phyloP scores from a whole-genome alignment of 2,329 filamentous ascomycete species.

The Magnaporthiopsis incrustans region DNA sequence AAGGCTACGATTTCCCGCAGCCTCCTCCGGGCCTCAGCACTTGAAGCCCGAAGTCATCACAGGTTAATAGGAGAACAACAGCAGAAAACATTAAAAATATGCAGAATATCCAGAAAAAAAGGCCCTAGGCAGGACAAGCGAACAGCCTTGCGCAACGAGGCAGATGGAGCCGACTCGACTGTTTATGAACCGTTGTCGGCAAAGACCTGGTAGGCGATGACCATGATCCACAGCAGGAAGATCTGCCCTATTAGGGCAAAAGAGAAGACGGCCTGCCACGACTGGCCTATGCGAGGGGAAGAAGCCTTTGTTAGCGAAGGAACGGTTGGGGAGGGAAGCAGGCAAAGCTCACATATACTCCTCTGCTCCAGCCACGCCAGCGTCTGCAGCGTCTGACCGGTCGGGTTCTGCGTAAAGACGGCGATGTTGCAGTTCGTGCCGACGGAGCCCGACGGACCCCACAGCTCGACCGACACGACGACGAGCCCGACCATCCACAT shows the following conservation, averaged over 20 bases:
- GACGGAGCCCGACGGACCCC: conserved; percentile 51
- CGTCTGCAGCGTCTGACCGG: conserved; percentile 44
- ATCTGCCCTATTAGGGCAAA: conserved; percentile 52
- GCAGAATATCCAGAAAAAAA: neutral
- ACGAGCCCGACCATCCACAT: conserved; percentile 61
- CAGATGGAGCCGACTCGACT: neutral
- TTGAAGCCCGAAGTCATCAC: neutral
- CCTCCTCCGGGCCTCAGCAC: neutral
- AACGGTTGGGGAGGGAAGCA: neutral
- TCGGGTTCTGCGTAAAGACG: conserved; percentile 43
- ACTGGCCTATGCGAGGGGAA: conserved; percentile 35
- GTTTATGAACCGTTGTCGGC: conserved; percentile 18
- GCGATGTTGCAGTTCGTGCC: conserved; percentile 50
- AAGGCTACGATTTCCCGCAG: neutral
- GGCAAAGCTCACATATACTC: conserved; percentile 48
- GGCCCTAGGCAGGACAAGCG: neutral
- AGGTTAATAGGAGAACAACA: neutral
- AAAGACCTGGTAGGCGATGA: conserved; percentile 61
- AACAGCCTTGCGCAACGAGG: neutral
- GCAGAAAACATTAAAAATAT: neutral
- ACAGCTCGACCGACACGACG: conserved; percentile 54
- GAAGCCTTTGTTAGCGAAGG: neutral
- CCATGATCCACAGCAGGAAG: conserved; percentile 60
- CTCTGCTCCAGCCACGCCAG: conserved; percentile 57
- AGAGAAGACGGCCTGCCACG: conserved; percentile 57